phyloP scores from a whole-genome alignment of 1,284 basidiomycete species.

The Cutaneotrichosporon daszewskae region DNA sequence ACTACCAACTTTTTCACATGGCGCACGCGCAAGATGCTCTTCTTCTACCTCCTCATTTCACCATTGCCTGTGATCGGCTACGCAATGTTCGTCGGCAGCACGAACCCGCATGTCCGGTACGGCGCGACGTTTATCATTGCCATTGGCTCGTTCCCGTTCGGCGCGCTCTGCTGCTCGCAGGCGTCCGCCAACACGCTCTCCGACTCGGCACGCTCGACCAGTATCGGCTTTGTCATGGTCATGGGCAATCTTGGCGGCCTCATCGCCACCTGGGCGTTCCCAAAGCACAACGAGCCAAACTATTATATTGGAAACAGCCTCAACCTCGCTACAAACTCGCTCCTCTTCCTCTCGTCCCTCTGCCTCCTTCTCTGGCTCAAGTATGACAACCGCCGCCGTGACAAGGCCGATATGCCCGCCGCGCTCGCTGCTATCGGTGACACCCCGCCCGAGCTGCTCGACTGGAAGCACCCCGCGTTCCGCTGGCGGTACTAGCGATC shows the following conservation, averaged over 20 bases:
- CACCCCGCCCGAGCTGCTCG: slow-evolving; percentile 10
- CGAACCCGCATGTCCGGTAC: slow-evolving; percentile 30
- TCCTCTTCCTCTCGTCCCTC: slow-evolving; percentile 8
- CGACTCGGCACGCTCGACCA: slow-evolving; percentile 9
- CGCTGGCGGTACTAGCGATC: too few relatives aligned
- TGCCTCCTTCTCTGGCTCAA: slow-evolving; percentile 8
- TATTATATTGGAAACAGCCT: slow-evolving; percentile 20
- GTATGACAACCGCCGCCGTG: slow-evolving; percentile 11
- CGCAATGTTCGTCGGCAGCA: slow-evolving; percentile 32
- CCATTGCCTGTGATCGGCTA: slow-evolving; percentile 36
- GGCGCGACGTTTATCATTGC: slow-evolving; percentile 40
- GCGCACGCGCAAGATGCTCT: too few relatives aligned
- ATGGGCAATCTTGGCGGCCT: slow-evolving; percentile 21
- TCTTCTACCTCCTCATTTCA: too few relatives aligned
- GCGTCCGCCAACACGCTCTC: slow-evolving; percentile 8
- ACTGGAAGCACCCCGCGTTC: slow-evolving; percentile 18
- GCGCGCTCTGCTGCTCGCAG: too few relatives aligned
- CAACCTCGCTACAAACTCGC: slow-evolving; percentile 11
- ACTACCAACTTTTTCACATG: too few relatives aligned
- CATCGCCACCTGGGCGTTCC: slow-evolving; percentile 24
- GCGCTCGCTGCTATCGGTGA: slow-evolving; percentile 3
- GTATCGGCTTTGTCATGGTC: slow-evolving; percentile 5
- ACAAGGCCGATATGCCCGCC: slow-evolving; percentile 5
- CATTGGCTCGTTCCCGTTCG: slow-evolving; percentile 36
- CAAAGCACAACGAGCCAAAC: slow-evolving; percentile 16